Evolutionary conservation across 345 rosid genomes (phyloP), one percentile per base, ranked within the genome.

Genomic region (Cardamine occulta): DNA sequence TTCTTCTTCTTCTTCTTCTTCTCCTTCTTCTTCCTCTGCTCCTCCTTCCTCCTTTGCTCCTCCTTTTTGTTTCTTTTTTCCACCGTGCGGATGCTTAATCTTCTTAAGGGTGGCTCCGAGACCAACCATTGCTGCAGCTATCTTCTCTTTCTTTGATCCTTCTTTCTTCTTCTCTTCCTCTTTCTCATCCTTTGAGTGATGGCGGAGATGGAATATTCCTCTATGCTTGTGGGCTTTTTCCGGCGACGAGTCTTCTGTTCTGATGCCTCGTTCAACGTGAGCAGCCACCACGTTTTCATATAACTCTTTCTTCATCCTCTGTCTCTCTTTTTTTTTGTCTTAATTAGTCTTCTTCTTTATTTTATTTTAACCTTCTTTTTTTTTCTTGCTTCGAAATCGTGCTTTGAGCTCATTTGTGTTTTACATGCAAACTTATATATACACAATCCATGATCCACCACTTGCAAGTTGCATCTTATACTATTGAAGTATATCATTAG

Each of bases 61-160:
- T 60, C 45, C 74, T 53, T 4, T 31, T 62, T 55, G 13, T 34
- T 64, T 37, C 35, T 49, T 29, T 15, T 71, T 58, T 6, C 68
- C 73, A 17, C 72, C 68, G 11, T 44, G 49, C 3, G 49, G 64
- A 71, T 39, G 80, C 80, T 64, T 65, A 18, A 72, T 40, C 63
- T 65, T 77, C 76, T 44, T 63, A 13, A 76, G 75, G 37, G 80
- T 64, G n/a, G 66, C 80, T 55, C 75, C 72, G 0, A 70, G 60
- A 59, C 61, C 76, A 77, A 71, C 67, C 72, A 77, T 35, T 10
- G 73, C 77, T 72, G 63, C 67, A 66, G 68, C 77, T 17, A 77
- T 57, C 57, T 78, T 78, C 63, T 78, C 77, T 72, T 73, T 78
- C 51, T 78, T 78, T 58, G 81, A 78, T 8, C 73, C 81, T 23